Conservation (phyloP, 1,139 yeast species). For the Hanseniaspora sp. region DNA sequence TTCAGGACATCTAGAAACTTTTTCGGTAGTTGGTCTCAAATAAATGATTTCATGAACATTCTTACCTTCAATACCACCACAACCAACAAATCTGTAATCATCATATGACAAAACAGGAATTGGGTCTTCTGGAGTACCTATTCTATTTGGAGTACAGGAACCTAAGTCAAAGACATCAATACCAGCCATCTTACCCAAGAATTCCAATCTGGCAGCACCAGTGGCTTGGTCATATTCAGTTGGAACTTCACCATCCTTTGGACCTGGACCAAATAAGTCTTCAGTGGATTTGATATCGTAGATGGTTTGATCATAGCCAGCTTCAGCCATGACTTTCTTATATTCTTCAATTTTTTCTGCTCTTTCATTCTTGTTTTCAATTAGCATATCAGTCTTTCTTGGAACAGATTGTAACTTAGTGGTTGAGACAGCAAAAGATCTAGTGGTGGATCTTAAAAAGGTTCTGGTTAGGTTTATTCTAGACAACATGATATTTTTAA, state of each 20-base stretch:
- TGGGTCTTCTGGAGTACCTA: constrained; percentile 82
- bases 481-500: constrained; percentile 6
- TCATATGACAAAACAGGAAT: constrained; percentile 81
- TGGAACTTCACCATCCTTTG: constrained; percentile 72
- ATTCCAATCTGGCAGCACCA: constrained; percentile 94
- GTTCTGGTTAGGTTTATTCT: constrained; percentile 8
- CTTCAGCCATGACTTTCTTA: constrained; percentile 13
- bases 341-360: constrained; percentile 11
- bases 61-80: constrained; percentile 93
- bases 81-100: constrained; percentile 91
- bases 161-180: constrained; percentile 86
- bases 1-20: constrained; percentile 96
- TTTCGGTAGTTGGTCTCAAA: constrained; percentile 78
- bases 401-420: constrained; percentile 20
- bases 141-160: constrained; percentile 78
- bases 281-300: constrained; percentile 33
- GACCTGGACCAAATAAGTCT: constrained; percentile 84
- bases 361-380: constrained; percentile 11
- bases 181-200: constrained; percentile 91
- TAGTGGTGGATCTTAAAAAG: constrained; percentile 22
- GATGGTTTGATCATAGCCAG: constrained; percentile 14
- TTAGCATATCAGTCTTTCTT: constrained; percentile 1
- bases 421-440: constrained; percentile 25
- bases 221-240: constrained; percentile 93
- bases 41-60: constrained; percentile 73